These are phyloP conservation scores for Populus davidiana DNA, from an alignment of 345 rosid genomes.

Conservation along the genomic window DNA sequence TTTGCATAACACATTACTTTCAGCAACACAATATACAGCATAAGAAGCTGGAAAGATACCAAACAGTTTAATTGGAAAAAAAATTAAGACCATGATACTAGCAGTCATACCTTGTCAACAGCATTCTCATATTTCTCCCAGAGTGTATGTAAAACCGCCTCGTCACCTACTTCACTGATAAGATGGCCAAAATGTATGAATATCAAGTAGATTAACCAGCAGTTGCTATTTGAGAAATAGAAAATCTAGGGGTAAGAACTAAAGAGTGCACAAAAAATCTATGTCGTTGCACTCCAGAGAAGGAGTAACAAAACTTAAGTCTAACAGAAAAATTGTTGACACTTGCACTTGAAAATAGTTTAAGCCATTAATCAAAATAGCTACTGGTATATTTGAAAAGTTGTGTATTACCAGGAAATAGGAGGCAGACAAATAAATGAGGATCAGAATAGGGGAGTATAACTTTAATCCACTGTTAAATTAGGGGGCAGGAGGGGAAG, in stretches of 20 bases:
- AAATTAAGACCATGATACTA: background rate
- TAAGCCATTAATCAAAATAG: too few relatives aligned
- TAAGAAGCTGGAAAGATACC: background rate
- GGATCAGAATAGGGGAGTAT: too few relatives aligned
- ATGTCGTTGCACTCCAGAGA: background rate
- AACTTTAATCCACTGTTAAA: too few relatives aligned
- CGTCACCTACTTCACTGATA: constrained; percentile 53
- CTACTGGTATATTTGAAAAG: too few relatives aligned
- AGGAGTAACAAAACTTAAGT: background rate
- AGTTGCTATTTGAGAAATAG: background rate
- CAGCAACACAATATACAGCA: too few relatives aligned
- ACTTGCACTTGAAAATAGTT: too few relatives aligned
- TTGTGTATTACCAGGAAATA: too few relatives aligned
- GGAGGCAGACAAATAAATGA: too few relatives aligned
- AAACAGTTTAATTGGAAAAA: background rate
- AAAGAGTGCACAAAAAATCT: background rate
- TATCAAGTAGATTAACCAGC: background rate
- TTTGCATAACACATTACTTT: too few relatives aligned
- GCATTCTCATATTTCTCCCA: constrained; percentile 56
- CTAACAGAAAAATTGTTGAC: too few relatives aligned
- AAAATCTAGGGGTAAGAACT: background rate
- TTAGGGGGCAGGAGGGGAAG: too few relatives aligned
- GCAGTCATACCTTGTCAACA: constrained; percentile 46
- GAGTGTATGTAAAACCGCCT: constrained; percentile 44
- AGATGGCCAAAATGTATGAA: constrained; percentile 5